Evolutionary conservation across 163 green algal genomes (phyloP).

Genomic region (Chlamydomonas reinhardtii): DNA sequence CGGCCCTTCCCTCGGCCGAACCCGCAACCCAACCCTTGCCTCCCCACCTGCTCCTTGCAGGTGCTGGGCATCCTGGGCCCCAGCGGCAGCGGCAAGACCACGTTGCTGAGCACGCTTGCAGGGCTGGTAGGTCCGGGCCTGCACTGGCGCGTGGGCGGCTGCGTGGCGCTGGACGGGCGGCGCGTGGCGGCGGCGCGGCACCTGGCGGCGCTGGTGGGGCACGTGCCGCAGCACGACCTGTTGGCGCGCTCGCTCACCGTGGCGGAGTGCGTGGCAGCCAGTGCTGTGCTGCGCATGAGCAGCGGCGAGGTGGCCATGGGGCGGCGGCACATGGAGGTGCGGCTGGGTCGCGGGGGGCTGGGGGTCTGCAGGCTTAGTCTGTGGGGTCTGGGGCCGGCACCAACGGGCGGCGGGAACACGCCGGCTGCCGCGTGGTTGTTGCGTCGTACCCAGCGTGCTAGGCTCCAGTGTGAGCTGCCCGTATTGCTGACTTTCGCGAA

Average conservation of each 20-base stretch:
- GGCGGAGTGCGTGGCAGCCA: conserved; percentile 16
- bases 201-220: conserved; percentile 11
- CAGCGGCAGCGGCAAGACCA: conserved; percentile 55
- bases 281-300: conserved; percentile 18
- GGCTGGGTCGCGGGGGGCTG: background rate
- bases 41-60: background rate
- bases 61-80: conserved; percentile 50
- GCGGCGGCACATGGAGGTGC: conserved; percentile 9
- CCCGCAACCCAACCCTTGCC: too few relatives aligned
- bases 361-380: too few relatives aligned
- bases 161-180: conserved; percentile 17
- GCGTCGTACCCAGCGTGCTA: too few relatives aligned
- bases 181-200: background rate
- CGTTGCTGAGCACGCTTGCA: conserved; percentile 44
- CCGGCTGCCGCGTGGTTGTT: too few relatives aligned
- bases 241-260: conserved; percentile 34
- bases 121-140: conserved; percentile 22
- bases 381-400: too few relatives aligned
- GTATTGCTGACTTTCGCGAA: too few relatives aligned
- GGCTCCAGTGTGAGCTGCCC: too few relatives aligned
- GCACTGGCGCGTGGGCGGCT: conserved; percentile 23
- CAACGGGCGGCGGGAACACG: too few relatives aligned
- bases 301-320: background rate
- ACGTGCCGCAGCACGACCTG: conserved; percentile 48
- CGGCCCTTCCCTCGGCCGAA: too few relatives aligned